Conservation (phyloP, 257 asterid species). For the Buddleja alternifolia region DNA sequence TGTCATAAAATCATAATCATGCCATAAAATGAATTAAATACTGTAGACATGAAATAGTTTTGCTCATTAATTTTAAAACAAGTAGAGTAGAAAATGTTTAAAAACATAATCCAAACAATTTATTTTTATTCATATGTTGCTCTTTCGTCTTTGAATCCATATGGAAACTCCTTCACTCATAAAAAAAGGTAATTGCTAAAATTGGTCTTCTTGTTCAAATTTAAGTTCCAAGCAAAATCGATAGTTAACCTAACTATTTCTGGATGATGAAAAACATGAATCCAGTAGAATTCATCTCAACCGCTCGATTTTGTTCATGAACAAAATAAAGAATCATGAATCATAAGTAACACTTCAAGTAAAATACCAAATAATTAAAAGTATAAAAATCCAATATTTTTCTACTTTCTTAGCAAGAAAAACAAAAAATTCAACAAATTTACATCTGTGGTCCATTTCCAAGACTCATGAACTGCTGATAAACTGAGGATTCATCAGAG, state of each 20-base stretch:
- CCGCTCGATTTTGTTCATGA: background rate
- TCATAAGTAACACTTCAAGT: constrained; percentile 10
- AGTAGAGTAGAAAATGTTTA: too few species aligned
- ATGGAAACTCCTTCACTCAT: too few species aligned
- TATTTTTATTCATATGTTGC: too few species aligned
- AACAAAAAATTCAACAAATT: constrained; percentile 29
- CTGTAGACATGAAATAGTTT: too few species aligned
- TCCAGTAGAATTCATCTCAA: background rate
- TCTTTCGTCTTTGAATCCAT: too few species aligned
- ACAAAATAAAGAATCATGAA: constrained; percentile 10
- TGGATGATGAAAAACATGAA: background rate
- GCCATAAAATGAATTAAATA: too few species aligned
- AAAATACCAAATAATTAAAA: background rate
- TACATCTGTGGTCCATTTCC: constrained; percentile 78
- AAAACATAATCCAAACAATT: too few species aligned
- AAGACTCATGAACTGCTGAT: constrained; percentile 63
- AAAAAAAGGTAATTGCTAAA: too few species aligned
- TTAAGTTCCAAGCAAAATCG: too few species aligned
- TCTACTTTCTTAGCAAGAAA: constrained; percentile 3
- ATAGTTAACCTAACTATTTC: background rate
- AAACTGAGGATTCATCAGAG: constrained; percentile 46
- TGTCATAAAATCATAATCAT: too few species aligned
- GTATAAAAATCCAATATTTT: background rate
- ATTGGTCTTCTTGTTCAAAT: background rate
- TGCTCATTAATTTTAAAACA: too few species aligned